Evolutionary conservation across 2,329 filamentous ascomycete species (phyloP).

Genomic region (Colletotrichum filicis): DNA sequence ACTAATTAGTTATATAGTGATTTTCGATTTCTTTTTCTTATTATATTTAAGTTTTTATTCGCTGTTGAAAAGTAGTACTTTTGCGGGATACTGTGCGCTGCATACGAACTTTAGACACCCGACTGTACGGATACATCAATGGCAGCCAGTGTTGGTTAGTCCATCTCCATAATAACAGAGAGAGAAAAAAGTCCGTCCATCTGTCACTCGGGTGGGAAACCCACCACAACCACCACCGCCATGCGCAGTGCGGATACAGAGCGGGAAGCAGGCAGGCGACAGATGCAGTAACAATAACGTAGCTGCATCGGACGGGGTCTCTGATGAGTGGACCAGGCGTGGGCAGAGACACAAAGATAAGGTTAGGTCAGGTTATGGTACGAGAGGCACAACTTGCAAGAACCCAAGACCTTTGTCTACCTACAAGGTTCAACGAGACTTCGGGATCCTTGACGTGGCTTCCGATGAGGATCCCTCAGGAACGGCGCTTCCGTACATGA

Average conservation of each 20-base stretch:
- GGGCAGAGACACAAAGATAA: slow-evolving; percentile 15
- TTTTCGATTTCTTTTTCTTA: no score
- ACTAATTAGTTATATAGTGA: no score
- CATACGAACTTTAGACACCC: no score
- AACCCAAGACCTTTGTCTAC: not conserved
- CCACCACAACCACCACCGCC: slow-evolving; percentile 13
- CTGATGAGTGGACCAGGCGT: slow-evolving; percentile 9
- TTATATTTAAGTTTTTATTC: no score
- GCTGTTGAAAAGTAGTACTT: no score
- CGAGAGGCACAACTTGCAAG: not conserved
- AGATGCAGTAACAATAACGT: slow-evolving; percentile 19
- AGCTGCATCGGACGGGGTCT: not conserved
- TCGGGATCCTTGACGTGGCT: not conserved
- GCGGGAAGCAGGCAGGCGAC: slow-evolving; percentile 24
- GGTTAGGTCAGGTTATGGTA: slow-evolving; percentile 30
- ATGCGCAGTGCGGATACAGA: slow-evolving; percentile 8
- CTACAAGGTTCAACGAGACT: not conserved
- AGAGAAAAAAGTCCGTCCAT: not conserved
- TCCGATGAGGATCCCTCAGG: not conserved
- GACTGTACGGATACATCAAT: slow-evolving; percentile 10
- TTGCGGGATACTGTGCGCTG: no score
- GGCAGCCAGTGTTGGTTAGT: not conserved
- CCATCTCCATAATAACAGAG: not conserved
- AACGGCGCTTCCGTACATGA: slow-evolving; percentile 19
- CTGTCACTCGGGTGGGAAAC: not conserved